phyloP scores from a whole-genome alignment of 176 grass and related monocot species.

The Aechmea fasciata region DNA sequence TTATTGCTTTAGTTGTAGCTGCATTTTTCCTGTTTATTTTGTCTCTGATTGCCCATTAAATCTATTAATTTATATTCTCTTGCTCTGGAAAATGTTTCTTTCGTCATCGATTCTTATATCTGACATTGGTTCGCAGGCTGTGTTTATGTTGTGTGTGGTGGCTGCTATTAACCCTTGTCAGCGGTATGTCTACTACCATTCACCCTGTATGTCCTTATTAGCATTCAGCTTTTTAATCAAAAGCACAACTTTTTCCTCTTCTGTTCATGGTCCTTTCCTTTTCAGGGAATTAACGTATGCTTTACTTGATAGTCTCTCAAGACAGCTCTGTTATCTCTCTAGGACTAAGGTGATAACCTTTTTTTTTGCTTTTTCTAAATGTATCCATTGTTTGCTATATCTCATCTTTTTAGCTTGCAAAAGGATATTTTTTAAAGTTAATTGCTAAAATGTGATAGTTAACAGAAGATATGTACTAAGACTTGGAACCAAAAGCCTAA shows the following conservation, averaged over 20 bases:
- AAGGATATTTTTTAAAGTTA: too few relatives aligned
- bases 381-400: not conserved
- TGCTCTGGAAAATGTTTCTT: not conserved
- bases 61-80: too few relatives aligned
- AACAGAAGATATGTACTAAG: too few relatives aligned
- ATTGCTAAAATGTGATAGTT: too few relatives aligned
- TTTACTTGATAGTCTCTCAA: slow-evolving; percentile 77
- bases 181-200: slow-evolving; percentile 39
- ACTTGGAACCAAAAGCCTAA: too few relatives aligned
- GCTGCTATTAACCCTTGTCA: slow-evolving; percentile 70
- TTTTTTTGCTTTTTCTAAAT: not conserved
- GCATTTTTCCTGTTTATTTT: not conserved
- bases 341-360: slow-evolving; percentile 48
- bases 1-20: not conserved
- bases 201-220: not conserved
- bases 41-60: not conserved
- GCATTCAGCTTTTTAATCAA: not conserved
- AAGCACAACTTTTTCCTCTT: slow-evolving; percentile 11
- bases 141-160: slow-evolving; percentile 87
- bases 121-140: slow-evolving; percentile 39
- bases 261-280: slow-evolving; percentile 19
- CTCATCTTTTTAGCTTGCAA: not conserved
- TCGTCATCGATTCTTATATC: not conserved
- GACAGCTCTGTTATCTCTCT: slow-evolving; percentile 53
- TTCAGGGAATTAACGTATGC: slow-evolving; percentile 58